These are phyloP conservation scores for Cryphonectria carpinicola DNA, from an alignment of 2,329 filamentous ascomycete genomes.

Conservation along the genomic window DNA sequence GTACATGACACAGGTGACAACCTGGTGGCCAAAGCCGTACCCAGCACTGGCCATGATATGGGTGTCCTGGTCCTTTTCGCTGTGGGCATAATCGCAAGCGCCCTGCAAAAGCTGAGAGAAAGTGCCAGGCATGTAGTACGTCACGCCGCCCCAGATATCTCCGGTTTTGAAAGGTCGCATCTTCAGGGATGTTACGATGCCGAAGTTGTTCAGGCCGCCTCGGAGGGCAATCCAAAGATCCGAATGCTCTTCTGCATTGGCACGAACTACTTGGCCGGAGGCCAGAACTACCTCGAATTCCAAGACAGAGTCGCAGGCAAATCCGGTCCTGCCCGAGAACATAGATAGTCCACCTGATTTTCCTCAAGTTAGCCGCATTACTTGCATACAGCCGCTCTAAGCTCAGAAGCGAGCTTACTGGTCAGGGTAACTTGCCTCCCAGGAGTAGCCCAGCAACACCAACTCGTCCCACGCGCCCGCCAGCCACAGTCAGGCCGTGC, in stretches of 20 bases:
- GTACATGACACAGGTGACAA: constrained; percentile 31
- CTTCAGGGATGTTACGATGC: constrained; percentile 15
- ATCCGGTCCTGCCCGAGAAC: constrained; percentile 27
- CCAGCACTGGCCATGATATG: constrained; percentile 30
- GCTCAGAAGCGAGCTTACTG: neutral
- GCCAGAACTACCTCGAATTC: constrained; percentile 27
- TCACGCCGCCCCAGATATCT: constrained; percentile 25
- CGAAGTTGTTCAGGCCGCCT: neutral
- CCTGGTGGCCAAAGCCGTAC: constrained; percentile 30
- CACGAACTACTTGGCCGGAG: constrained; percentile 24
- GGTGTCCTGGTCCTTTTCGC: constrained; percentile 30
- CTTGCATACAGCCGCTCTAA: neutral
- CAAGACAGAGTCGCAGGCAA: constrained; percentile 31
- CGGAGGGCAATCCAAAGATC: neutral
- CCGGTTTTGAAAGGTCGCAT: constrained; percentile 32
- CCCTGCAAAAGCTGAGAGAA: constrained; percentile 28
- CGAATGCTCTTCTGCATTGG: constrained; percentile 16
- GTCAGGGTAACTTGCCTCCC: constrained; percentile 15
- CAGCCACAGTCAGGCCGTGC: constrained; percentile 27
- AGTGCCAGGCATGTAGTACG: constrained; percentile 29
- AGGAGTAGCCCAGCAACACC: constrained; percentile 28
- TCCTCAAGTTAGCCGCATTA: neutral
- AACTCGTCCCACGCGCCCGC: constrained; percentile 27
- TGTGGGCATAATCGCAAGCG: constrained; percentile 30
- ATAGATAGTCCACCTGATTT: constrained; percentile 8